Base-by-base conservation (phyloP, 306 rosid species). In the Lathyrus tuberosus region DNA sequence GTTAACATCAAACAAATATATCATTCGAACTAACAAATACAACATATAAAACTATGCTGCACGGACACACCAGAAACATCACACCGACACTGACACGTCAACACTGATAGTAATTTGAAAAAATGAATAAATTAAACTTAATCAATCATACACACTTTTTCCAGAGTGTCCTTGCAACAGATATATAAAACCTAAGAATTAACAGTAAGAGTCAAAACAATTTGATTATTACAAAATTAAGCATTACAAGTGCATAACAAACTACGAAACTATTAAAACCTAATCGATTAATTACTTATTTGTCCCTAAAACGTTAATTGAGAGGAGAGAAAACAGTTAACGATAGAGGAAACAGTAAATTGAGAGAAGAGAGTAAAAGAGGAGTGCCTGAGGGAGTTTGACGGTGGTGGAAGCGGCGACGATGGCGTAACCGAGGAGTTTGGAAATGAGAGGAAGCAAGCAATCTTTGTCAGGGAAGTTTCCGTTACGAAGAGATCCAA, bases 341-440 rank as follows among this genome's bases (percentile, higher is more conserved):
- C 13, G 61, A 11, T 4, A 4, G 42, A 13, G 12, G 8, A 16
- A 37, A 35, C 4, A 10, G 9, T 1, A 3, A 38, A 62, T 40
- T 5, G 49, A 17, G 31, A 37, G 10, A 38, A 62, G 44, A 61
- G 46, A 37, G 10, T 7, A 1, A 4, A 5, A 12, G 37, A 33
- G 41, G 14, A 58, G 30, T 80, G 81, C 98, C 96, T 95, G 99
- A 24, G 99, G 99, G 76, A 95, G 88, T 80, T 95, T 91, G 82
- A 95, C 99, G 76, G 97, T 90, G 82, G 97, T 95, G 75, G 98
- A 95, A 14, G 99, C 96, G 62, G 99, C 99, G 70, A 95, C 92
- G 80, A 95, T 91, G 86, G 85, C 89, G 74, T 95, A 95, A 62
- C 99, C 97, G 72, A 95, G 95, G 69, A 95, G 88, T 82, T 86